A percentile compares a stretch with the other conserved stretches of the same genome.
Conservation (phyloP, 441 rosid species). For the Arabidopsis hybrid region DNA sequence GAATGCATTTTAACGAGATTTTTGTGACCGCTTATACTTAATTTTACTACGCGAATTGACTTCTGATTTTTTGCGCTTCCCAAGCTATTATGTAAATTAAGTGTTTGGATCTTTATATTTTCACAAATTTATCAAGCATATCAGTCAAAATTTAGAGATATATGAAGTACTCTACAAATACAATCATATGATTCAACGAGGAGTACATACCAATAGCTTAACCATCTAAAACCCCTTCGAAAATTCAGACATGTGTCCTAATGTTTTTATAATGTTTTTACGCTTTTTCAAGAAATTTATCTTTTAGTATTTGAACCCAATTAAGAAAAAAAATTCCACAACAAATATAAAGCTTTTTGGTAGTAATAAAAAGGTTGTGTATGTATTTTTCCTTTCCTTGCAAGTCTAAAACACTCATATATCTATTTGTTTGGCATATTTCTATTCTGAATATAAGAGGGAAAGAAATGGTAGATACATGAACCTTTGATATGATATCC, state of each 20-base stretch:
- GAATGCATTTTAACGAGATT: too few species aligned
- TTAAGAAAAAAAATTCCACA: not conserved
- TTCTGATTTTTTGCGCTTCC: too few species aligned
- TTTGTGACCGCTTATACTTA: too few species aligned
- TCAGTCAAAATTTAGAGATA: not conserved
- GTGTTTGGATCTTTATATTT: too few species aligned
- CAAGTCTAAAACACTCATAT: not conserved
- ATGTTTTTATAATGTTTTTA: too few species aligned
- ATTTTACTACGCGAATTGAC: too few species aligned
- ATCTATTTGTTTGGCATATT: not conserved
- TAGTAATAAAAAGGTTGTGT: not conserved
- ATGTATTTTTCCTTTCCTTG: not conserved
- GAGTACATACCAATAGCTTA: not conserved
- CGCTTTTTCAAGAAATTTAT: too few species aligned
- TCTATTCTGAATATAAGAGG: slow-evolving; percentile 5
- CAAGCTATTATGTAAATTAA: too few species aligned
- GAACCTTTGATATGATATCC: slow-evolving; percentile 21
- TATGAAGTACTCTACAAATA: not conserved
- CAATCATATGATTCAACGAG: not conserved
- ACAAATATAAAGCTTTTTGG: not conserved
- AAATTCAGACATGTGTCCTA: too few species aligned
- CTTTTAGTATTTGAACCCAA: too few species aligned
- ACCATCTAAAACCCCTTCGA: not conserved
- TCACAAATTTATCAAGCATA: not conserved
- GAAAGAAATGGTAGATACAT: slow-evolving; percentile 15